Base-by-base conservation (phyloP, 805 yeast species). In the Candida anglica region DNA sequence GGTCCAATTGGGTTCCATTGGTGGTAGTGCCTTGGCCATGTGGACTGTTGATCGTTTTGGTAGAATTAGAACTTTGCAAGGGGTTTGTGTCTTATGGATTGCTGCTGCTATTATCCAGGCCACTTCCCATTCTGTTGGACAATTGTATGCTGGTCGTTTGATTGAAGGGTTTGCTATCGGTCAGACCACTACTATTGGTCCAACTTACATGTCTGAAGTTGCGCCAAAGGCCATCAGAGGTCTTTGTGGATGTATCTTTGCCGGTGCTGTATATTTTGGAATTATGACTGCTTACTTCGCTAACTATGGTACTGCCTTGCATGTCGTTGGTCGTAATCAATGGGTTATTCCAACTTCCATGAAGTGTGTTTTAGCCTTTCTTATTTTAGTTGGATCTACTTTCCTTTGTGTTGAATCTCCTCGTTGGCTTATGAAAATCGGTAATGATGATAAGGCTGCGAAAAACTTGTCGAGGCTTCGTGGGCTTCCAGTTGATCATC, bases 181-280 rank as follows among this genome's bases (percentile, higher is more conserved):
- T 13, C 74, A 73, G 40, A 69, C 79, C 4, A 67, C 71, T 7
- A 73, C 73, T 14, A 62, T 69, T 38, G 79, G 78, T 10, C 79
- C 80, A 6, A 62, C 71, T 26, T 73, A 71, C 41, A 45, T 73
- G 28, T 60, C 75, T 3, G 81, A 75, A 46, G 63, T 69, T 25
- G 57, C 78, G 5, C 79, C 81, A n/a, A 58, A 63, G 23, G 52
- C 64, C 22, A 66, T 70, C 38, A 58, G 80, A 47, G 80, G 79
- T 26, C 41, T 71, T 24, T 66, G 73, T 40, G 65, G 63, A 30
- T 64, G 73, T 51, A 53, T 72, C 22, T 75, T 73, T 48, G 66
- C 78, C 1, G 80, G 80, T 34, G 68, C 76, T 4, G 79, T 75
- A n/a, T 73, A 73, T 47, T 50, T 74, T 9, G 81, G 81, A 14